These are phyloP conservation scores for Leccinum arenicola DNA, from an alignment of 768 basidiomycete genomes.

Conservation along the genomic window DNA sequence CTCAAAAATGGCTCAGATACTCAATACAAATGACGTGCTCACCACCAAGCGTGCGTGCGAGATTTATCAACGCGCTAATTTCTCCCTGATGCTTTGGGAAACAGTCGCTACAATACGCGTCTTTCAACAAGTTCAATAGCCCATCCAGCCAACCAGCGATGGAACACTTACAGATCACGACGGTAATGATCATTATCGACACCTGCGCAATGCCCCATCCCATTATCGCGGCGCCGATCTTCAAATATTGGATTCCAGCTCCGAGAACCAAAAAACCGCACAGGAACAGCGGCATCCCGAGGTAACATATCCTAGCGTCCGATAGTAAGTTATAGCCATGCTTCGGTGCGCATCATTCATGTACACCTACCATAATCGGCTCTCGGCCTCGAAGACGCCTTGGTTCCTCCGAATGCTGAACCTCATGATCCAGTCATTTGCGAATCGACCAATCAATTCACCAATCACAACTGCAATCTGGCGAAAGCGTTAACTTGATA, in stretches of 20 bases:
- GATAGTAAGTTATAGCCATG: background rate
- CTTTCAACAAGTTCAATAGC: constrained; percentile 13
- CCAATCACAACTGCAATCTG: constrained; percentile 51
- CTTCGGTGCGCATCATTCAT: too few species aligned
- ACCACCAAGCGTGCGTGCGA: constrained; percentile 35
- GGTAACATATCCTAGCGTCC: constrained; percentile 33
- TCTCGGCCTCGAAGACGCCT: constrained; percentile 56
- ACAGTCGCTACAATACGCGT: constrained; percentile 39
- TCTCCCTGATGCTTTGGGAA: constrained; percentile 41
- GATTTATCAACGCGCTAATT: constrained; percentile 43
- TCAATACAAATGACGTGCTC: constrained; percentile 1
- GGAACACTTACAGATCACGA: constrained; percentile 34
- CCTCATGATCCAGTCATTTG: constrained; percentile 50
- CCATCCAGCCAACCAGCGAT: background rate
- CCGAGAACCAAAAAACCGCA: constrained; percentile 43
- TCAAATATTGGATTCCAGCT: constrained; percentile 34
- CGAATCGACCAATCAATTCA: constrained; percentile 48
- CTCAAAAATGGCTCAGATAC: background rate
- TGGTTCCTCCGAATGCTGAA: constrained; percentile 41
- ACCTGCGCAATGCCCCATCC: constrained; percentile 44
- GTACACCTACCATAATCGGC: constrained; percentile 36
- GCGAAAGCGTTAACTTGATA: background rate
- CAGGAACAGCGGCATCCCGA: constrained; percentile 40
- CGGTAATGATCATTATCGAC: constrained; percentile 39
- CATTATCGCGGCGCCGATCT: constrained; percentile 32